Conservation (phyloP, 2,329 filamentous ascomycete genomes). For the Tolypocladium ovalisporum region DNA sequence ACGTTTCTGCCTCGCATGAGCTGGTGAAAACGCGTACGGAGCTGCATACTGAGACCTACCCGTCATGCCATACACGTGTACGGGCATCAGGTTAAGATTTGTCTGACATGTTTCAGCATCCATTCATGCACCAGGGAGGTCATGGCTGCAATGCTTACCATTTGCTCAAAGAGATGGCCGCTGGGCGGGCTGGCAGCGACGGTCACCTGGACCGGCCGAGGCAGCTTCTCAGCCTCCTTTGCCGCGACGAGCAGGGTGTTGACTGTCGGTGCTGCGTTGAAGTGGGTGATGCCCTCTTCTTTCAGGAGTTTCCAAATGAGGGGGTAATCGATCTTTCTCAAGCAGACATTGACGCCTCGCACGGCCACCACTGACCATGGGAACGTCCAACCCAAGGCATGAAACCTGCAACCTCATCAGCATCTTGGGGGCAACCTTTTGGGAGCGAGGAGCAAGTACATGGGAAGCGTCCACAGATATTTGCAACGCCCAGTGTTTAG, state of each 20-base stretch:
- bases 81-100: conserved; percentile 70
- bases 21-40: background rate
- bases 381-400: conserved; percentile 71
- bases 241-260: conserved; percentile 85
- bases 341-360: conserved; percentile 86
- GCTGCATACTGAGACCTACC: conserved; percentile 11
- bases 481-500: conserved; percentile 67
- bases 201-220: conserved; percentile 68
- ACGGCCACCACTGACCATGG: conserved; percentile 91
- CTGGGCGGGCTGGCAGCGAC: conserved; percentile 89
- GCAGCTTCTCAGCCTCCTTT: conserved; percentile 60
- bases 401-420: conserved; percentile 34
- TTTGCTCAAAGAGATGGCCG: conserved; percentile 83
- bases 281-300: conserved; percentile 82
- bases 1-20: conserved; percentile 53
- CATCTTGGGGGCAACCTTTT: background rate
- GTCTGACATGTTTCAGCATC: conserved; percentile 14
- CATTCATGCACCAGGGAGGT: background rate
- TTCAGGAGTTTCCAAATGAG: conserved; percentile 85
- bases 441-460: conserved; percentile 41
- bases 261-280: conserved; percentile 91
- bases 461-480: conserved; percentile 86
- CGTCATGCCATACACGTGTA: conserved; percentile 83
- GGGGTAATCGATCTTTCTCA: conserved; percentile 90
- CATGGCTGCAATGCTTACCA: conserved; percentile 41